These are phyloP conservation scores for Daldinia caldariorum DNA, from an alignment of 495 filamentous ascomycete species.

Conservation along the genomic window DNA sequence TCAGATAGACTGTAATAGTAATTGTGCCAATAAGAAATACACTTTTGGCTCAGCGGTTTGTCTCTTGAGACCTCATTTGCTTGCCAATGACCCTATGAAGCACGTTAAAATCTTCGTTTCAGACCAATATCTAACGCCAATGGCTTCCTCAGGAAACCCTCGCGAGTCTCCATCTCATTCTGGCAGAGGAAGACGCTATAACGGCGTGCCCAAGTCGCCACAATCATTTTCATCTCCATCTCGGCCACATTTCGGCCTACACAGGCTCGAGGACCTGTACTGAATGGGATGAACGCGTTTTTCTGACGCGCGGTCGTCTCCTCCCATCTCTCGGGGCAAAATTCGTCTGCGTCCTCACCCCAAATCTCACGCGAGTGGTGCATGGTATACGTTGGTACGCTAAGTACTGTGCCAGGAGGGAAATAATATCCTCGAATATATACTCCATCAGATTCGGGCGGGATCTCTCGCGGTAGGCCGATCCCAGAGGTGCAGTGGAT, in stretches of 20 bases:
- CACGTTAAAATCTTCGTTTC: constrained; percentile 13
- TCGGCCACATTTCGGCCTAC: constrained; percentile 72
- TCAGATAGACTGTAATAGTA: too few relatives aligned
- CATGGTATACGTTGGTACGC: constrained; percentile 87
- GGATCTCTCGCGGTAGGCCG: constrained; percentile 85
- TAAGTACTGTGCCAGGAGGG: constrained; percentile 77
- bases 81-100: too few relatives aligned
- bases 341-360: constrained; percentile 81
- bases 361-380: constrained; percentile 86
- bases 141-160: constrained; percentile 93
- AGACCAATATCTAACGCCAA: constrained; percentile 78
- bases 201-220: constrained; percentile 75
- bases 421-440: constrained; percentile 68
- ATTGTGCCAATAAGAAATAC: too few relatives aligned
- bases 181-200: constrained; percentile 81
- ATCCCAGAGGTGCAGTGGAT: constrained; percentile 90
- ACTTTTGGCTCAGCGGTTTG: too few relatives aligned
- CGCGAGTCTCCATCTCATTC: constrained; percentile 75
- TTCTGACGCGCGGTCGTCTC: constrained; percentile 71
- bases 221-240: constrained; percentile 90
- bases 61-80: too few relatives aligned
- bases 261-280: constrained; percentile 70
- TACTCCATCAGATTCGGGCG: constrained; percentile 62
- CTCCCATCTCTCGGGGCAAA: constrained; percentile 81
- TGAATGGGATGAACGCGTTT: constrained; percentile 85